Evolutionary conservation across 805 yeast genomes (phyloP), one percentile per base, ranked within the genome.

Genomic region (Kodamaea neixiangensis): DNA sequence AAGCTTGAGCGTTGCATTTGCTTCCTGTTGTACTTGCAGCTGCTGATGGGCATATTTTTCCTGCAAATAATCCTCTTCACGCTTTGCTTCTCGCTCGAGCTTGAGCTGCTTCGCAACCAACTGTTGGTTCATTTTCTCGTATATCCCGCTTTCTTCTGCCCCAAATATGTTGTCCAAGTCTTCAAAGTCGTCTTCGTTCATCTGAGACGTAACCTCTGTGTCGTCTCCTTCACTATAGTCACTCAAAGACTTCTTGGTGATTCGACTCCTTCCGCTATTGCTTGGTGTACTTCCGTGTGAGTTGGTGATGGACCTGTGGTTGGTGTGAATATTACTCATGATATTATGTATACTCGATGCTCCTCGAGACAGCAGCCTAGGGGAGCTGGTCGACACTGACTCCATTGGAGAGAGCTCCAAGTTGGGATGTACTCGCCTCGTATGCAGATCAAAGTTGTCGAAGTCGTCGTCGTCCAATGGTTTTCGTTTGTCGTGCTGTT

Each of bases 211-310:
- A 34, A 65, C 63, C 46, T 72, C 76, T 0, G 77, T 73, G 31
- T 69, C 75, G 29, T 69, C 75, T 4, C 61, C 69, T 49, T 73
- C 77, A 49, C 76, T 69, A 51, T 70, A 71, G 9, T 71, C 74
- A 50, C 71, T 63, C 39, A 71, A 53, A 1, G 71, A 59, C 35
- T 60, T 62, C 7, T 67, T 49, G n/a, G 61, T 51, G 6, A 54
- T 39, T 44, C 54, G 18, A 15, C 34, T 45, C 2, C 37, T 37
- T 17, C 46, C 46, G 7, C 39, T 31, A 11, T 33, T 44, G 34
- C 39, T 44, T 37, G 39, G 38, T 33, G 39, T 31, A 29, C 46
- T 44, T 15, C 38, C 38, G n/a, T 31, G 19, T 18, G 39, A 22
- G n/a, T 21, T 22, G n/a, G 33, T 44, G 19, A 37, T 18, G 15